These are phyloP conservation scores for Paramecium pentaurelia DNA, from an alignment of 73 alveolate genomes.

Conservation along the genomic window DNA sequence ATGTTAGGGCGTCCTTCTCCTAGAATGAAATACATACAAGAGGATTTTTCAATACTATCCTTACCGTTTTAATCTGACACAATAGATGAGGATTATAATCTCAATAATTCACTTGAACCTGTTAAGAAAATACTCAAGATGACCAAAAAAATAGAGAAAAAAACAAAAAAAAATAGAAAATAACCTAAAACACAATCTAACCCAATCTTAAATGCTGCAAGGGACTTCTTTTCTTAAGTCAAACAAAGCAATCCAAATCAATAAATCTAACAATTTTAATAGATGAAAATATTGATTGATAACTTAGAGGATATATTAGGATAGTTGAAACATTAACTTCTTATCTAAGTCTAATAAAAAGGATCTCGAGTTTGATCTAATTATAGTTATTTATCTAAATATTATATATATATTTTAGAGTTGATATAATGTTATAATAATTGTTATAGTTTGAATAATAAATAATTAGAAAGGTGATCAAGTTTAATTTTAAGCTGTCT, in stretches of 20 bases:
- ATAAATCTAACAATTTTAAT: background rate
- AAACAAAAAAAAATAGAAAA: background rate
- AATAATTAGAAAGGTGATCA: background rate
- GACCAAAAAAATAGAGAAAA: background rate
- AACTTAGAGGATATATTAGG: background rate
- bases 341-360: background rate
- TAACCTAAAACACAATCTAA: background rate
- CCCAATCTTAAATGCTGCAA: background rate
- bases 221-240: background rate
- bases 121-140: background rate
- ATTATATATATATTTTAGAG: background rate
- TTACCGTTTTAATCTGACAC: background rate
- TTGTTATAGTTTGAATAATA: background rate
- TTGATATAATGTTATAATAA: background rate
- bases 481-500: background rate
- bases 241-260: background rate
- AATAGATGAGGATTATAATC: background rate
- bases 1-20: background rate
- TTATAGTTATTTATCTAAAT: background rate
- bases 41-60: background rate
- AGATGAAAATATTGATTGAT: background rate
- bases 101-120: background rate
- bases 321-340: background rate
- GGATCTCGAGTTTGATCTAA: background rate
- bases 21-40: background rate